These are phyloP conservation scores for Lactarius vividus DNA, from an alignment of 768 basidiomycete species.

Conservation along the genomic window DNA sequence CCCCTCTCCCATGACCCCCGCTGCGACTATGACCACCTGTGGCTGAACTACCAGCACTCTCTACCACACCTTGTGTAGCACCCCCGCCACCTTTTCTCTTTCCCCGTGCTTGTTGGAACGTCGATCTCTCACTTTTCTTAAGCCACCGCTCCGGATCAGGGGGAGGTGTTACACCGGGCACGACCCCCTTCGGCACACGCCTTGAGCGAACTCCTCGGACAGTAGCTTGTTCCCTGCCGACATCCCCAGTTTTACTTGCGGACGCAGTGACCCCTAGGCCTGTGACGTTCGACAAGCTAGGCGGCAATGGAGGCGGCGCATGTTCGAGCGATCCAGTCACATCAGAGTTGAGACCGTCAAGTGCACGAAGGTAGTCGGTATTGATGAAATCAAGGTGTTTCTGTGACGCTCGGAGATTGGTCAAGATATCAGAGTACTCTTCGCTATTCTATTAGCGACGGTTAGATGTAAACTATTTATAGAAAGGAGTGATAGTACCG, in stretches of 20 bases:
- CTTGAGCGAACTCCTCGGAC: slow-evolving; percentile 54
- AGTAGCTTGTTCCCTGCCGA: slow-evolving; percentile 33
- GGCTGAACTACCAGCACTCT: slow-evolving; percentile 32
- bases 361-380: slow-evolving; percentile 59
- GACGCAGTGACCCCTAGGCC: slow-evolving; percentile 34
- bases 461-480: slow-evolving; percentile 20
- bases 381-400: slow-evolving; percentile 83
- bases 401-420: slow-evolving; percentile 80
- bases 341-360: slow-evolving; percentile 57
- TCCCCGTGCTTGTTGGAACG: slow-evolving; percentile 48
- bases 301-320: slow-evolving; percentile 54
- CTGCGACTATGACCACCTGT: slow-evolving; percentile 37
- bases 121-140: slow-evolving; percentile 79
- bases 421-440: slow-evolving; percentile 83
- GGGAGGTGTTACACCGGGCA: slow-evolving; percentile 74
- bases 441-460: slow-evolving; percentile 61
- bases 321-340: slow-evolving; percentile 56
- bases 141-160: slow-evolving; percentile 88
- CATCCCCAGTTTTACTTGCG: slow-evolving; percentile 33
- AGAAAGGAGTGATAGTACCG: slow-evolving; percentile 47
- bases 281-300: slow-evolving; percentile 33
- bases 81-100: slow-evolving; percentile 56
- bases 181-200: slow-evolving; percentile 72
- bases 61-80: slow-evolving; percentile 68
- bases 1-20: slow-evolving; percentile 49